Conservation (phyloP, 495 filamentous ascomycete genomes). For the Astrocystis sublimbata region DNA sequence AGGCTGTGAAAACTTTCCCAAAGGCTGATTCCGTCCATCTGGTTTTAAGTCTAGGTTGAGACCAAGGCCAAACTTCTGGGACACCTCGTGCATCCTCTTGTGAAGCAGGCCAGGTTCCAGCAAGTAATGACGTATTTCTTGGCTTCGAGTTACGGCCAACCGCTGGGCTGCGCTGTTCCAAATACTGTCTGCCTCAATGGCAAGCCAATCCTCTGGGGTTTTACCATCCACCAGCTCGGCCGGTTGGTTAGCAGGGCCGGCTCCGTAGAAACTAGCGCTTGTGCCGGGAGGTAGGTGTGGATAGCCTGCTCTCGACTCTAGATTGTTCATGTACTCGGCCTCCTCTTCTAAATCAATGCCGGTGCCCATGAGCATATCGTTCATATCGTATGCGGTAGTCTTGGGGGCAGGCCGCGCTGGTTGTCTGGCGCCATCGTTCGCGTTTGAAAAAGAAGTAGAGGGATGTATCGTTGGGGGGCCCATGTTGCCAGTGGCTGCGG, state of each 20-base stretch:
- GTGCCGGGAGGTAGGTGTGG: conserved; percentile 50
- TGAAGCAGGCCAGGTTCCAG: conserved; percentile 45
- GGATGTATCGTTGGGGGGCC: conserved; percentile 60
- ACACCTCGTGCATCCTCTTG: conserved; percentile 58
- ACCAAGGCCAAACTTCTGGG: conserved; percentile 57
- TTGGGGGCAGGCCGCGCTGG: conserved; percentile 64
- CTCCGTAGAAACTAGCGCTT: conserved; percentile 56
- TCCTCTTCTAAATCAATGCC: conserved; percentile 84
- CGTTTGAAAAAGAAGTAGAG: conserved; percentile 14
- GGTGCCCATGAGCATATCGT: conserved; percentile 74
- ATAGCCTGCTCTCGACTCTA: conserved; percentile 47
- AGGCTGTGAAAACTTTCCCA: conserved; percentile 49
- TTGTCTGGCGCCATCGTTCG: conserved; percentile 22
- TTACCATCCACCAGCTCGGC: conserved; percentile 47
- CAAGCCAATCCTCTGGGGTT: conserved; percentile 54
- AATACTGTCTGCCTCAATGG: conserved; percentile 44
- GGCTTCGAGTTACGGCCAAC: conserved; percentile 43
- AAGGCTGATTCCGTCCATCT: conserved; percentile 43
- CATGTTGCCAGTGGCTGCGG: conserved; percentile 56
- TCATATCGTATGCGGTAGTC: conserved; percentile 65
- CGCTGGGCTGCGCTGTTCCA: conserved; percentile 49
- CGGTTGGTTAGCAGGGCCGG: conserved; percentile 58
- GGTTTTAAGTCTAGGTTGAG: conserved; percentile 52
- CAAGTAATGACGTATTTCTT: conserved; percentile 47
- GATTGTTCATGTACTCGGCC: conserved; percentile 67